Evolutionary conservation across 495 filamentous ascomycete genomes (phyloP).

Genomic region (Copromyces sp.): DNA sequence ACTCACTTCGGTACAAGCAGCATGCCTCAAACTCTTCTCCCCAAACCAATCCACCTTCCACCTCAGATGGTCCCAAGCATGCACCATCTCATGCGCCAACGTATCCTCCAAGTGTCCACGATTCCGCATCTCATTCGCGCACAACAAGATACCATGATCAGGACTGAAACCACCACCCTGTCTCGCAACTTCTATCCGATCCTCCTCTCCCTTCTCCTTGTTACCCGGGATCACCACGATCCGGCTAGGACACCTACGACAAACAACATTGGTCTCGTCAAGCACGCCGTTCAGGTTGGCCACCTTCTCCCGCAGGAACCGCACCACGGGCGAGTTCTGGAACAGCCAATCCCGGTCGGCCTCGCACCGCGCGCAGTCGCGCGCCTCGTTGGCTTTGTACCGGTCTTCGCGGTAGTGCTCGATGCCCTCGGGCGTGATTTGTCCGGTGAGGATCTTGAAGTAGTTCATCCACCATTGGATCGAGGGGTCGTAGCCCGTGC

Average conservation of each 20-base stretch:
- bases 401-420: constrained; percentile 59
- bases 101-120: constrained; percentile 80
- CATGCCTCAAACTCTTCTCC: constrained; percentile 62
- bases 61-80: constrained; percentile 86
- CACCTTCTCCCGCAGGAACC: constrained; percentile 74
- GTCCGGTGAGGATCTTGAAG: constrained; percentile 64
- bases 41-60: constrained; percentile 79
- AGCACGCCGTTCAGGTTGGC: constrained; percentile 64
- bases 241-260: constrained; percentile 56
- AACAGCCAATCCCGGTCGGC: constrained; percentile 68
- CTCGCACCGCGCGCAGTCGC: constrained; percentile 70
- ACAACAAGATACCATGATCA: constrained; percentile 75
- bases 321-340: constrained; percentile 71
- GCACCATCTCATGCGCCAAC: constrained; percentile 93
- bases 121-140: constrained; percentile 74
- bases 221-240: constrained; percentile 29
- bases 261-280: constrained; percentile 64
- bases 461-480: constrained; percentile 64
- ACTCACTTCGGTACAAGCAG: constrained; percentile 87
- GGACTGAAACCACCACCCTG: constrained; percentile 70
- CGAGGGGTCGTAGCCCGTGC: constrained; percentile 51
- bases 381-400: constrained; percentile 54
- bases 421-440: constrained; percentile 55
- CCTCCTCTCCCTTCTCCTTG: not conserved
- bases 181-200: constrained; percentile 22